Base-by-base conservation (phyloP, 257 asterid genomes). In the Nicotiana benthamiana region DNA sequence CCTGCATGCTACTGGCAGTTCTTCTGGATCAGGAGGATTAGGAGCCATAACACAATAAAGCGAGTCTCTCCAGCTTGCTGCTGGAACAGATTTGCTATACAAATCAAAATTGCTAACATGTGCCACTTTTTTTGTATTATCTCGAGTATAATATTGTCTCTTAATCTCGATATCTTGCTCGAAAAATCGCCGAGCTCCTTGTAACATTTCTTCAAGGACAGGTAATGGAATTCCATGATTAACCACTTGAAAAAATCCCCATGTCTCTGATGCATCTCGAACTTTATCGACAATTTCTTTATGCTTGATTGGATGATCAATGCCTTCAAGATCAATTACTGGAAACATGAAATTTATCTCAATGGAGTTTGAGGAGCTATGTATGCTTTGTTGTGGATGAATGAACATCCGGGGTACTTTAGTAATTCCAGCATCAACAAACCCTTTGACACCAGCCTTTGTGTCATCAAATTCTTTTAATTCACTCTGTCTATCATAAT, bases 391-490 rank as follows among this genome's bases (percentile, higher is more conserved):
- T 1, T 6, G 77, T 13, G 85, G 75, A 6, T 83, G 89, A 75
- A 80, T 17, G 70, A 93, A 92, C 0, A 93, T 89, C 32, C 36
- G 85, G 24, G 94, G 95, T 75, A 93, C 52, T 30, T 77, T 81
- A 3, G 64, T 75, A 1, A 82, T 52, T 18, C 90, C 92, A 20
- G 85, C 86, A 56, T 92, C 97, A 11, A 86, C 90, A 9, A 89
- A 84, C 0, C 97, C 97, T 85, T 92, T 93, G 4, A 89, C 97
- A 28, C 97, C 97, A 0, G 90, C 77, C 76, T 89, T 89, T 0
- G 94, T 85, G 17, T 86, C 92, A 17, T 93, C 98, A 61, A 92
- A 93, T 1, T 85, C 88, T 65, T 83, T 84, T 30, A 92, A 59
- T 46, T 87, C 90, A 24, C 40, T 74, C 18, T 79, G 61, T 12